phyloP scores from a whole-genome alignment of 495 filamentous ascomycete species.

The Penicillium canescens region DNA sequence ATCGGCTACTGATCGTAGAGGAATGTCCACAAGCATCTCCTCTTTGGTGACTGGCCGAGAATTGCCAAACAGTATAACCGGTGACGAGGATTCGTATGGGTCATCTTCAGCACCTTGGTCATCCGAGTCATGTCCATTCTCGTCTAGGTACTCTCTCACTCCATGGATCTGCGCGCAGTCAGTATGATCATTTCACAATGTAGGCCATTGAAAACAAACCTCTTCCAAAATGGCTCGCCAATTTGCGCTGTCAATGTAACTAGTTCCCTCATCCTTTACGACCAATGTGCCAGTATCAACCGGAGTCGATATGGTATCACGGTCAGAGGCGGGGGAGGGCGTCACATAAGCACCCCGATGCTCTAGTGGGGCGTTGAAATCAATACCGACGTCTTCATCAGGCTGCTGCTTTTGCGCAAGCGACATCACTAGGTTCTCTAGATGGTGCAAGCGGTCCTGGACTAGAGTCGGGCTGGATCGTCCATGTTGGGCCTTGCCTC shows the following conservation, averaged over 20 bases:
- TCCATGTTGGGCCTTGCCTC: constrained; percentile 32
- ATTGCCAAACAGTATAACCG: constrained; percentile 43
- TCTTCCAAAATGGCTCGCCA: constrained; percentile 55
- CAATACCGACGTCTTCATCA: constrained; percentile 3
- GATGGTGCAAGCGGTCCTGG: constrained; percentile 50
- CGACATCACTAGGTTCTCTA: constrained; percentile 52
- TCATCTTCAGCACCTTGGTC: constrained; percentile 25
- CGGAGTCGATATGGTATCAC: constrained; percentile 49
- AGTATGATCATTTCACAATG: background rate
- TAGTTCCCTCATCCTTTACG: constrained; percentile 51
- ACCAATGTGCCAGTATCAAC: constrained; percentile 63
- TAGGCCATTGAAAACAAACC: constrained; percentile 27
- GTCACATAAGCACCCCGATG: constrained; percentile 14
- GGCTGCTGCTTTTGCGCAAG: constrained; percentile 39
- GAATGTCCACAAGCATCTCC: constrained; percentile 43
- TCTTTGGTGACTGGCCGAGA: constrained; percentile 29
- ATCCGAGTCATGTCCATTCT: constrained; percentile 24
- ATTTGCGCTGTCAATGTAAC: constrained; percentile 50
- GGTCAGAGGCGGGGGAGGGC: constrained; percentile 63
- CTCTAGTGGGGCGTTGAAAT: constrained; percentile 12
- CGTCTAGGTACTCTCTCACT: constrained; percentile 30
- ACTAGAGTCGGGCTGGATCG: constrained; percentile 38
- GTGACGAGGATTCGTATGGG: constrained; percentile 23
- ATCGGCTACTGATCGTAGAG: constrained; percentile 40
- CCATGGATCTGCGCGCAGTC: constrained; percentile 34